Percentiles rank a stretch among this genome's conserved stretches.
phyloP scores from a whole-genome alignment of 139 green algal genomes.

The Asterochloris erici region DNA sequence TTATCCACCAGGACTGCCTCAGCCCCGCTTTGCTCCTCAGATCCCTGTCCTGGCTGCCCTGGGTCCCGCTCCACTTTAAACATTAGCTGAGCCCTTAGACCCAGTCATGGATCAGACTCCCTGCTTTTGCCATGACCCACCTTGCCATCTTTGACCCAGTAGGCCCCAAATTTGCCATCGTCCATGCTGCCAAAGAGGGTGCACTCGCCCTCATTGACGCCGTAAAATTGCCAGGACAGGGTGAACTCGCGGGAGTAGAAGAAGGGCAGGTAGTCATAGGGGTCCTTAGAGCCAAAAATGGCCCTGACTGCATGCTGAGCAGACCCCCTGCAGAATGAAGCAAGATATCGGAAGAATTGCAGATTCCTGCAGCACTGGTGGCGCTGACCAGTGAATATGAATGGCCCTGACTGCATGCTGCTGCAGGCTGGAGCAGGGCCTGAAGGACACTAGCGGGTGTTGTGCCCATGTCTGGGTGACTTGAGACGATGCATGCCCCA shows the following conservation, averaged over 20 bases:
- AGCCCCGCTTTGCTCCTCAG: no score
- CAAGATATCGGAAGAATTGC: neutral
- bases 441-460: no score
- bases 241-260: conserved; percentile 93
- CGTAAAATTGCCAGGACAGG: conserved; percentile 84
- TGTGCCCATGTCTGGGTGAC: no score
- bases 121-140: neutral
- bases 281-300: conserved; percentile 15
- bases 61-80: neutral
- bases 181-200: conserved; percentile 52
- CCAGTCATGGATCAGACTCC: neutral
- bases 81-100: neutral
- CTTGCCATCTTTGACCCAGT: conserved; percentile 74
- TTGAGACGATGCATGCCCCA: no score
- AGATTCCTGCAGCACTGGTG: no score
- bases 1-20: no score
- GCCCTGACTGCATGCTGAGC: conserved; percentile 52
- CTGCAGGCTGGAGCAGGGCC: no score
- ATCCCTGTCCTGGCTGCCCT: neutral
- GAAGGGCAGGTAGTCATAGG: conserved; percentile 92
- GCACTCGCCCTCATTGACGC: conserved; percentile 40
- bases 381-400: no score
- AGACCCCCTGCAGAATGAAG: conserved; percentile 30
- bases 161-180: conserved; percentile 79
- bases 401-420: no score